Percentiles rank a stretch among this genome's conserved stretches.
Conservation (phyloP, 2,329 filamentous ascomycete species). For the Cordyceps fumosorosea region DNA sequence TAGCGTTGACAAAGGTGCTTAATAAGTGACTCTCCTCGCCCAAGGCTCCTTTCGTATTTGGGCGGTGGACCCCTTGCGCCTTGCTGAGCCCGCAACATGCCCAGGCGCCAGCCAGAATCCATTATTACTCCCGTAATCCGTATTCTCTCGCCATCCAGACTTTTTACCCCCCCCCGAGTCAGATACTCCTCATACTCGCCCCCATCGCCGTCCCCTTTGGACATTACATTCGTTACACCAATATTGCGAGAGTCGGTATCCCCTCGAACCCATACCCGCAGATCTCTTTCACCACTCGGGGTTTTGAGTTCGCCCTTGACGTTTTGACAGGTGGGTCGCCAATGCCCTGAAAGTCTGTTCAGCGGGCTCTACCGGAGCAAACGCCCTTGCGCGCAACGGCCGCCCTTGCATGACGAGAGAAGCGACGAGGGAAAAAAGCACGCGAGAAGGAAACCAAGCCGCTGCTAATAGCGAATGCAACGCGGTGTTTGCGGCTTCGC, state of each 20-base stretch:
- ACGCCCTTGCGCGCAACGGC: background rate
- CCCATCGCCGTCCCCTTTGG: background rate
- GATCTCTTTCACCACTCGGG: background rate
- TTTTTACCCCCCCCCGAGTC: background rate
- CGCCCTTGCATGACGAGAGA: background rate
- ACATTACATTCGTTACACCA: constrained; percentile 1
- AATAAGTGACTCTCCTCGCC: constrained; percentile 14
- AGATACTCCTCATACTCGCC: background rate
- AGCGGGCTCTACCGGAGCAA: background rate
- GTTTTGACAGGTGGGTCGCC: constrained; percentile 10
- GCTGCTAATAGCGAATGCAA: background rate
- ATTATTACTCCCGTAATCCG: background rate
- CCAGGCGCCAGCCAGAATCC: background rate
- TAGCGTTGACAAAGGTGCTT: background rate
- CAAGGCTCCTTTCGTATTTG: constrained; percentile 17
- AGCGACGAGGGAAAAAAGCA: background rate
- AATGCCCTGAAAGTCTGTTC: constrained; percentile 1
- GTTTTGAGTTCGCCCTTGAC: background rate
- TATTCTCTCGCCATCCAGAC: background rate
- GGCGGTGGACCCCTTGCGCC: background rate
- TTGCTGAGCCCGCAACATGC: background rate
- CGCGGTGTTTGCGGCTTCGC: background rate
- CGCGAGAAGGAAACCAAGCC: background rate
- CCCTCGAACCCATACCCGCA: background rate
- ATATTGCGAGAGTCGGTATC: background rate